Evolutionary conservation across 177 flowering plant genomes (phyloP).

Genomic region (Telopea speciosissima): DNA sequence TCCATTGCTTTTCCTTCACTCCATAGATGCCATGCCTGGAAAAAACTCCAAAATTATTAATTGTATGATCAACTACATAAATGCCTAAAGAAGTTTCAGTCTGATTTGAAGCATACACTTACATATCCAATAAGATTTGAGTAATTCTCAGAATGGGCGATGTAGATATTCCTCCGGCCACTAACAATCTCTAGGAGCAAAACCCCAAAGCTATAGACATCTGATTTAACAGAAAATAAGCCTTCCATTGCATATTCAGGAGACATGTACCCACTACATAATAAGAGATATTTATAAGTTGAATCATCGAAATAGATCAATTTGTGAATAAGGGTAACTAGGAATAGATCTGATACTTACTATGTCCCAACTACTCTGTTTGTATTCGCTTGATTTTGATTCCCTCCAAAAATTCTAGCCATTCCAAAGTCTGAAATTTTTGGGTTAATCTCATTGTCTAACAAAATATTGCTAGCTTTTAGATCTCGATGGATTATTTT

Average conservation of each 20-base stretch:
- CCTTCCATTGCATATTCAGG: constrained; percentile 1
- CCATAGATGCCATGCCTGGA: not conserved
- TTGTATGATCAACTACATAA: not conserved
- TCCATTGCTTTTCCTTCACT: not conserved
- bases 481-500: constrained; percentile 17
- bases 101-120: not conserved
- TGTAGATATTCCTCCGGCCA: not conserved
- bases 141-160: not conserved
- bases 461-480: constrained; percentile 15
- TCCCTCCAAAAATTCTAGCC: constrained; percentile 45
- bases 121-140: not conserved
- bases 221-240: not conserved
- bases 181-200: not conserved
- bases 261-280: not conserved
- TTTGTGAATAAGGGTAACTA: not conserved
- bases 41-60: not conserved
- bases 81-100: not conserved
- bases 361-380: constrained; percentile 3
- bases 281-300: not conserved
- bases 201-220: not conserved
- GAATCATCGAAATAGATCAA: not conserved
- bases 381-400: constrained; percentile 38
- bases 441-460: constrained; percentile 40
- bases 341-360: not conserved
- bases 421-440: constrained; percentile 21